Percentiles rank a stretch among this genome's conserved stretches.
Evolutionary conservation across 306 rosid species (phyloP).

Genomic region (Corylus heterophylla): DNA sequence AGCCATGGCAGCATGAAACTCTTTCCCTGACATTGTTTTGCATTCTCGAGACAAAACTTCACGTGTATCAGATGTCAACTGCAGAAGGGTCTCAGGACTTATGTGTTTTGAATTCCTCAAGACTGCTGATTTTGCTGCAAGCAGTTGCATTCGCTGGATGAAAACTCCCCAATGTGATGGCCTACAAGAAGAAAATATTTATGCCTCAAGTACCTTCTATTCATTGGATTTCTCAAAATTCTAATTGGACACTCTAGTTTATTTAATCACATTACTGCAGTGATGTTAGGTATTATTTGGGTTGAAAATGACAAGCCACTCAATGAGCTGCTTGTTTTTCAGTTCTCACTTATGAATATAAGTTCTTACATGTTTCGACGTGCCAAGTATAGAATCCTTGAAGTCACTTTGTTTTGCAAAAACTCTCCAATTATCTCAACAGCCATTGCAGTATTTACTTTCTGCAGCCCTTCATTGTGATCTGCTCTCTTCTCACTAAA

Average conservation of each 20-base stretch:
- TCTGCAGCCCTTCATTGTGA: constrained; percentile 46
- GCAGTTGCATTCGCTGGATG: constrained; percentile 56
- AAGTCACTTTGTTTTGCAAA: constrained; percentile 63
- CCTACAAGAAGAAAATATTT: constrained; percentile 51
- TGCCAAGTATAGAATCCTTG: constrained; percentile 69
- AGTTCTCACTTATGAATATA: constrained; percentile 28
- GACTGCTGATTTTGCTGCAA: constrained; percentile 61
- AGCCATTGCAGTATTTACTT: constrained; percentile 67
- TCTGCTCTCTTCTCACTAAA: constrained; percentile 49
- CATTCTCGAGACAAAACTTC: constrained; percentile 41
- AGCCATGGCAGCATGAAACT: constrained; percentile 51
- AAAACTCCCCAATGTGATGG: constrained; percentile 73
- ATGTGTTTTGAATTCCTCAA: constrained; percentile 60
- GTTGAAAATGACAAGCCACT: constrained; percentile 5
- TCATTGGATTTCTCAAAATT: constrained; percentile 23
- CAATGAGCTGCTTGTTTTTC: constrained; percentile 21
- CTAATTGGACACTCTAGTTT: constrained; percentile 4
- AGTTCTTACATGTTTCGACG: constrained; percentile 71
- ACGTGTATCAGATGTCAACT: constrained; percentile 52
- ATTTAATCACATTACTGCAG: constrained; percentile 1
- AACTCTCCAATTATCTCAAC: constrained; percentile 68
- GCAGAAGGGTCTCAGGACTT: constrained; percentile 56
- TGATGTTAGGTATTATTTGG: not conserved
- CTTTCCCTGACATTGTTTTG: constrained; percentile 50
- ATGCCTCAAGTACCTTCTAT: constrained; percentile 13